Evolutionary conservation across 2,329 filamentous ascomycete genomes (phyloP).

Genomic region (Penicillium expansum): DNA sequence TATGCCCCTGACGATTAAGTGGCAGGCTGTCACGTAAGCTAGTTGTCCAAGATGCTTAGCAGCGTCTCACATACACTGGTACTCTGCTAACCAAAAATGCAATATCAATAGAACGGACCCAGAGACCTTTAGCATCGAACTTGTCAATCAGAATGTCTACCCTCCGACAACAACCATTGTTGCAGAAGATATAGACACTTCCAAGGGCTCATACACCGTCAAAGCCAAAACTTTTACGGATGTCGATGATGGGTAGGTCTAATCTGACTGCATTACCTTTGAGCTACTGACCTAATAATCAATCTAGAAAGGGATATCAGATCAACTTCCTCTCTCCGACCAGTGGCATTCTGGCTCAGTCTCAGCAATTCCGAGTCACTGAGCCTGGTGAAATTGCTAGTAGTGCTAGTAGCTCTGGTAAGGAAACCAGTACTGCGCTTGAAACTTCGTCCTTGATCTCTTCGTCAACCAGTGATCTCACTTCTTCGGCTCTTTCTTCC

Average conservation of each 20-base stretch:
- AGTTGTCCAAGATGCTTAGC: not conserved
- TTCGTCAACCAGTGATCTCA: conserved; percentile 16
- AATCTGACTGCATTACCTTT: not conserved
- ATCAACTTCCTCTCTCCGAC: conserved; percentile 42
- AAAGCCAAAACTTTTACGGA: conserved; percentile 27
- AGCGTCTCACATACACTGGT: not conserved
- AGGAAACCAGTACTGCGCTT: conserved; percentile 27
- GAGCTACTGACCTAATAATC: not conserved
- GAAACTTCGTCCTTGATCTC: conserved; percentile 25
- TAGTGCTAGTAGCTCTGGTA: conserved; percentile 23
- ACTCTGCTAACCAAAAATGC: conserved; percentile 1
- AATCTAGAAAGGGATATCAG: conserved; percentile 38
- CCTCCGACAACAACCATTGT: conserved; percentile 34
- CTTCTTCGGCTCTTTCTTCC: conserved; percentile 17
- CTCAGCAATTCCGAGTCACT: conserved; percentile 34
- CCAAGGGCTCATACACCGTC: conserved; percentile 37
- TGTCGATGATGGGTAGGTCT: conserved; percentile 25
- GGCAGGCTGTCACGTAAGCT: conserved; percentile 38
- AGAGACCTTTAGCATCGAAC: conserved; percentile 39
- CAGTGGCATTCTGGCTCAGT: conserved; percentile 45
- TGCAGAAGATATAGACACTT: conserved; percentile 36
- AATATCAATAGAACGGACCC: conserved; percentile 39
- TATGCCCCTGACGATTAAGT: conserved; percentile 38
- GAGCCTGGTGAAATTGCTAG: conserved; percentile 19
- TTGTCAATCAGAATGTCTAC: conserved; percentile 43